A percentile compares a stretch with the other conserved stretches of the same genome.
Evolutionary conservation across 2,329 filamentous ascomycete species (phyloP).

Genomic region (Penicillium occitanis): DNA sequence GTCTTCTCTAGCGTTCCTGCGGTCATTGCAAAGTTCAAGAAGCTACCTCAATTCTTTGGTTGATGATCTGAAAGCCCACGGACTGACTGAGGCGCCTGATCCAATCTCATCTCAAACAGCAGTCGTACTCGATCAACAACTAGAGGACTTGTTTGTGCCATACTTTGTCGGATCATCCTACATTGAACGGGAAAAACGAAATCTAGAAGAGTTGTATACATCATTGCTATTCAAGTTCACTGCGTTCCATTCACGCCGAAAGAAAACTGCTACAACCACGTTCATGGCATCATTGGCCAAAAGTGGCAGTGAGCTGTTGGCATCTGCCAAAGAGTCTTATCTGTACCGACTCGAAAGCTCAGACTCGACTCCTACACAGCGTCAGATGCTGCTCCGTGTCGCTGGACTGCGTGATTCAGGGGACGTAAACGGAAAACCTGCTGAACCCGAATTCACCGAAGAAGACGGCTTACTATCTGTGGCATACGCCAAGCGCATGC

Average conservation of each 20-base stretch:
- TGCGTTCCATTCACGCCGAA: slow-evolving; percentile 76
- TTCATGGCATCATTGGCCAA: slow-evolving; percentile 92
- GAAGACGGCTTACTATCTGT: slow-evolving; percentile 82
- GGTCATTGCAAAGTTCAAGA: slow-evolving; percentile 85
- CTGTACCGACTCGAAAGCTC: slow-evolving; percentile 84
- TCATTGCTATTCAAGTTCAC: slow-evolving; percentile 95
- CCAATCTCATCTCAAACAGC: slow-evolving; percentile 83
- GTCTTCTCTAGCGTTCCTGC: slow-evolving; percentile 86
- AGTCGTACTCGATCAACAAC: slow-evolving; percentile 65
- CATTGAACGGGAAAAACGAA: slow-evolving; percentile 64
- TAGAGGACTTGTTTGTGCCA: slow-evolving; percentile 66
- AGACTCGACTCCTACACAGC: slow-evolving; percentile 83
- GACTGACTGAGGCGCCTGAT: slow-evolving; percentile 92
- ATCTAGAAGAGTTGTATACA: slow-evolving; percentile 78
- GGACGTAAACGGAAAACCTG: slow-evolving; percentile 63
- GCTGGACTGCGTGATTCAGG: slow-evolving; percentile 73
- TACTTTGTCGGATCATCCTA: slow-evolving; percentile 66
- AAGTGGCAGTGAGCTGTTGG: slow-evolving; percentile 82
- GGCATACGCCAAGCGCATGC: slow-evolving; percentile 92
- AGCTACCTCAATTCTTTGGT: slow-evolving; percentile 84
- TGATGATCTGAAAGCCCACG: slow-evolving; percentile 91
- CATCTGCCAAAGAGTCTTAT: slow-evolving; percentile 86
- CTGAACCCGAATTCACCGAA: slow-evolving; percentile 87
- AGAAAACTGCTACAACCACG: slow-evolving; percentile 76
- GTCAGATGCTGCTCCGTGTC: slow-evolving; percentile 83